Percentiles rank a stretch among this genome's conserved stretches.
These are phyloP conservation scores for Oryza punctata DNA, from an alignment of 176 grass and related monocot genomes.

Conservation along the genomic window DNA sequence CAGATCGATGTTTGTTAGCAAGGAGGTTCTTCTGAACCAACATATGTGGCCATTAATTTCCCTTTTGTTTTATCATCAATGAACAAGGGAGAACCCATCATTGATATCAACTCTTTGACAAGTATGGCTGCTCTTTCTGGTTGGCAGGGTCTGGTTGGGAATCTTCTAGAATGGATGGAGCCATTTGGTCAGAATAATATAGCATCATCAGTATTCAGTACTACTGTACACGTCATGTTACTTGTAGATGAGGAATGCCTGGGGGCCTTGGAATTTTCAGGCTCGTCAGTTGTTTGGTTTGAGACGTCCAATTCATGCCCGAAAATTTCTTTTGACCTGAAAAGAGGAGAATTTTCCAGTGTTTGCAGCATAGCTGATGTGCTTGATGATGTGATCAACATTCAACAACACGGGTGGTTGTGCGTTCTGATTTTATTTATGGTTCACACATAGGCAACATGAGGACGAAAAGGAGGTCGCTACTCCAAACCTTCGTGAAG, in stretches of 20 bases:
- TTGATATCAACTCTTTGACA: not conserved
- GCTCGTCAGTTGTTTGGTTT: not conserved
- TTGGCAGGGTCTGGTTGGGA: not conserved
- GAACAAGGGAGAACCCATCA: not conserved
- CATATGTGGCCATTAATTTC: conserved; percentile 26
- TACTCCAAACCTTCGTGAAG: not conserved
- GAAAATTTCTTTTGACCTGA: not conserved
- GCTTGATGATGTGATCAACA: not conserved
- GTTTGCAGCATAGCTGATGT: not conserved
- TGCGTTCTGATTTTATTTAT: not conserved
- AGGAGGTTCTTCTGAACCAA: conserved; percentile 1
- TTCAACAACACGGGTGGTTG: not conserved
- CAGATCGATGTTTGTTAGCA: not conserved
- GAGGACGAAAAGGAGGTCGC: not conserved
- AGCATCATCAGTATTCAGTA: not conserved
- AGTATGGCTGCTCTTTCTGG: conserved; percentile 12
- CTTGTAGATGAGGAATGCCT: not conserved
- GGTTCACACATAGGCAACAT: not conserved
- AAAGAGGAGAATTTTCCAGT: not conserved
- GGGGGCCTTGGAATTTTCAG: not conserved
- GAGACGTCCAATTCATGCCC: not conserved
- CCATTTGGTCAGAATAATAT: not conserved
- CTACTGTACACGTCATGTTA: not conserved
- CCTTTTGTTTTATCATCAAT: not conserved
- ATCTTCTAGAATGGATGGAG: conserved; percentile 4